These are phyloP conservation scores for Myrmaecium sp. DNA, from an alignment of 2,329 filamentous ascomycete species.

Conservation along the genomic window DNA sequence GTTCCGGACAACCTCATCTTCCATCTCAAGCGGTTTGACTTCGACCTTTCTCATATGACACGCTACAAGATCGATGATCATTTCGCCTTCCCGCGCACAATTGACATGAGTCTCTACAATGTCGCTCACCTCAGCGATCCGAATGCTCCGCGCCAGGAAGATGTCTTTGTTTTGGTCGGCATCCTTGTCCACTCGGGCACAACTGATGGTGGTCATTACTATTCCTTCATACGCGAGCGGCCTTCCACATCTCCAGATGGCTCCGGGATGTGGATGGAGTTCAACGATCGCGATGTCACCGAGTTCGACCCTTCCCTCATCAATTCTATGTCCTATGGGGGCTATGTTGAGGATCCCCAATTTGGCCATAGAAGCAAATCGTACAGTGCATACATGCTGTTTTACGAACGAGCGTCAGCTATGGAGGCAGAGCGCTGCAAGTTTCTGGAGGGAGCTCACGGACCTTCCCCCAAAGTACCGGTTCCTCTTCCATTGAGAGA, in stretches of 20 bases:
- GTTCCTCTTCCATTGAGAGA: constrained; percentile 29
- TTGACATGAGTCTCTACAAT: constrained; percentile 82
- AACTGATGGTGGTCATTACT: constrained; percentile 91
- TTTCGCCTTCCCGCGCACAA: constrained; percentile 68
- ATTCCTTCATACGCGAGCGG: constrained; percentile 81
- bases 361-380: constrained; percentile 9
- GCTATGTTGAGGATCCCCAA: constrained; percentile 10
- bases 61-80: constrained; percentile 90
- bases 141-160: constrained; percentile 38
- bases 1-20: constrained; percentile 91
- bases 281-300: constrained; percentile 77
- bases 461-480: constrained; percentile 29
- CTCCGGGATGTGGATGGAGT: constrained; percentile 59
- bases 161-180: constrained; percentile 86
- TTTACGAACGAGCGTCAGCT: constrained; percentile 69
- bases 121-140: constrained; percentile 63
- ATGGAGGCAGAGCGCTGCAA: constrained; percentile 27
- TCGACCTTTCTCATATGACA: constrained; percentile 58
- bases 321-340: constrained; percentile 39
- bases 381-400: constrained; percentile 86
- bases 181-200: constrained; percentile 86
- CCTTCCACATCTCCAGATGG: constrained; percentile 33
- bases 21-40: constrained; percentile 79
- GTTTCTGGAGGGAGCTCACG: constrained; percentile 22
- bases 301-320: constrained; percentile 60